Evolutionary conservation across 805 yeast species (phyloP).

Genomic region (Pichia membranifaciens): DNA sequence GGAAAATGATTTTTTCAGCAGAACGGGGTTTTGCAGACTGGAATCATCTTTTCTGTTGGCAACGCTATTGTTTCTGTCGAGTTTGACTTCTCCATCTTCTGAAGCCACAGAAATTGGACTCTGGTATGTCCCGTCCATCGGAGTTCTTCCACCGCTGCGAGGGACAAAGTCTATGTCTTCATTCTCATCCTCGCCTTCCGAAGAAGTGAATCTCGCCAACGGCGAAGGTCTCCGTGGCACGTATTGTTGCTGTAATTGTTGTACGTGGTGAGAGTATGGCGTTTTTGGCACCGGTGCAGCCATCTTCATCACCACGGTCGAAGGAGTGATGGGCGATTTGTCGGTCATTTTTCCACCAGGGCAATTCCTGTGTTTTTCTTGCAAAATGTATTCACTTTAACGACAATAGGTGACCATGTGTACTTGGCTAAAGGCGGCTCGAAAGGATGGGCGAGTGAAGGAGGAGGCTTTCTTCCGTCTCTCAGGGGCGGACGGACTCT

Average conservation of each 20-base stretch:
- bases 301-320: background rate
- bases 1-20: constrained; percentile 1
- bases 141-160: too few species aligned
- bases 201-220: constrained; percentile 6
- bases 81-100: background rate
- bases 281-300: constrained; percentile 1
- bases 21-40: too few species aligned
- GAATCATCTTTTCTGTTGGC: background rate
- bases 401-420: too few species aligned
- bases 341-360: background rate
- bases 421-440: too few species aligned
- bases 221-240: constrained; percentile 12
- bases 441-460: too few species aligned
- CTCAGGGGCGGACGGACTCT: too few species aligned
- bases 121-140: too few species aligned
- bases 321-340: background rate
- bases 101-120: too few species aligned
- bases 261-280: constrained; percentile 4
- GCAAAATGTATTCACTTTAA: too few species aligned
- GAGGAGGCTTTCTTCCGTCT: too few species aligned
- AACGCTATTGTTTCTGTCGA: background rate
- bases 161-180: too few species aligned
- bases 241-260: constrained; percentile 6
- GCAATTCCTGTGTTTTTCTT: background rate
- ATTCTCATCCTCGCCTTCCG: background rate